Percentiles rank a stretch among this genome's conserved stretches.
Conservation (phyloP, 306 rosid species). For the Castanospermum australe region DNA sequence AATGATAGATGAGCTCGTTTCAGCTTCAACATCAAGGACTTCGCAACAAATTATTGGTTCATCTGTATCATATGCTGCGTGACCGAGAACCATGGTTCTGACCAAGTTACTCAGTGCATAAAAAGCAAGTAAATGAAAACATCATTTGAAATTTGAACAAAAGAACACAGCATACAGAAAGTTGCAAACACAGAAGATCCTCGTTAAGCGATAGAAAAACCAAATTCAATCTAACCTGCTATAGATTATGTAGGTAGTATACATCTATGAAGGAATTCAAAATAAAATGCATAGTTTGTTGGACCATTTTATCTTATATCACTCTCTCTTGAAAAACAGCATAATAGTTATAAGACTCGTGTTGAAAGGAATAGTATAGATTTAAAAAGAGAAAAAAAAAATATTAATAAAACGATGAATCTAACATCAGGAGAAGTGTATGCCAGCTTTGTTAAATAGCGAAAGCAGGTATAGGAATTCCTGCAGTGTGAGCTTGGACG, state of each 20-base stretch:
- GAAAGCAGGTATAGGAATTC: conserved; percentile 78
- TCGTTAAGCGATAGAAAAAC: neutral
- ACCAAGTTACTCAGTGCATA: neutral
- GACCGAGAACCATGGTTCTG: neutral
- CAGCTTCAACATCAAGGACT: neutral
- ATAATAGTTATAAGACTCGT: neutral
- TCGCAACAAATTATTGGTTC: neutral
- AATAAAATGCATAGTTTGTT: neutral
- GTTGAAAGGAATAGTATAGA: neutral
- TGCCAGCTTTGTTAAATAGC: conserved; percentile 78
- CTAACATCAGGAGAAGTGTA: conserved; percentile 63
- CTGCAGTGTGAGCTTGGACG: conserved; percentile 79
- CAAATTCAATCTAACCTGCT: neutral
- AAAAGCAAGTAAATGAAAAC: neutral
- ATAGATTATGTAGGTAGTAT: no score
- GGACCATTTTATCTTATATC: neutral
- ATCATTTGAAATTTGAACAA: neutral
- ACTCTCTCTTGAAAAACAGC: neutral
- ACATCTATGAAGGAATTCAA: neutral
- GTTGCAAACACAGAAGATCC: neutral
- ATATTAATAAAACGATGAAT: neutral
- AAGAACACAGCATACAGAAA: neutral
- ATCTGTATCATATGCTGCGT: neutral
- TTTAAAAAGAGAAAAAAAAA: neutral
- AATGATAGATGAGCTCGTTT: neutral